Evolutionary conservation across 2,329 filamentous ascomycete genomes (phyloP), one percentile per base, ranked within the genome.

Genomic region (Orbilia ellipsospora): DNA sequence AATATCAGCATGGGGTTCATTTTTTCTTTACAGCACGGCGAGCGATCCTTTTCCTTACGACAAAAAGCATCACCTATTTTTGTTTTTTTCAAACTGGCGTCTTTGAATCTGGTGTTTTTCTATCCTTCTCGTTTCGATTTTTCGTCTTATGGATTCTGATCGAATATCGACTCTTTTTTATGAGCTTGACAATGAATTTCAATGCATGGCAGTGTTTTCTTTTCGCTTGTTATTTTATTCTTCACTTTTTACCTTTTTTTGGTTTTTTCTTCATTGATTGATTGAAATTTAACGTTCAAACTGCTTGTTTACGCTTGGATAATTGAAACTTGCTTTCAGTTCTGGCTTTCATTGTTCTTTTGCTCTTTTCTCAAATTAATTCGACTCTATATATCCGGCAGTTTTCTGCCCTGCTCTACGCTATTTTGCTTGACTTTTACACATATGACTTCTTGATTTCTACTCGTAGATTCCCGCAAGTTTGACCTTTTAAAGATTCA

Each of bases 11-110:
- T 67, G 51, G 64, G 69, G 40, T 50, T 66, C 50, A 42, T 45
- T 44, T 40, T 16, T 65, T 63, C 2, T n/a, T 45, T 44, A 42
- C 54, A 52, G 56, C 65, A 61, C 65, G 36, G 65, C 65, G 40
- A 68, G 64, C 64, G 65, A 62, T 55, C 28, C 42, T 72, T 59
- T 52, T 55, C 28, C 48, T 55, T 16, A 59, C 45, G 62, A 60
- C n/a, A 66, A 55, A 69, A 69, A 74, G 66, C 28, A 15, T 65
- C 56, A 51, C 55, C 31, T 2, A 36, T 36, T 36, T 36, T 36
- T 36, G 2, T 36, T 36, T 36, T 36, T 36, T 36, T 36, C 31
- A 2, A 36, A 36, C 10, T 2, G 72, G 72, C 72, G 72, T 61
- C 44, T 60, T 55, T 40, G 50, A 26, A 18, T 63, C 31, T 28